phyloP scores from a whole-genome alignment of 2,329 filamentous ascomycete genomes.

The Pyrenochaeta sp. region DNA sequence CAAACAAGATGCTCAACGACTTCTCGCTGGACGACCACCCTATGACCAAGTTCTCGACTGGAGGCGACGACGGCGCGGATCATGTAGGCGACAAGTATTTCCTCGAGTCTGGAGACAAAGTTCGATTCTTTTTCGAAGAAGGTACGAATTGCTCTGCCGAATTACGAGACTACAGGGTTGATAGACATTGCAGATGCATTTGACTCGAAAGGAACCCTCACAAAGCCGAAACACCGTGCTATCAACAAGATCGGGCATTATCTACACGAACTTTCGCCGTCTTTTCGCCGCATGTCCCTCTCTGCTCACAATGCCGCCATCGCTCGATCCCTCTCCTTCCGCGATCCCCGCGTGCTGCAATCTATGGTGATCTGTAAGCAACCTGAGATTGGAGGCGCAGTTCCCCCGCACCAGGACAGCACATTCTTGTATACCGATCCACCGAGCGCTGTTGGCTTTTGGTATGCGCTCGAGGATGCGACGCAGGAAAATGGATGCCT shows the following conservation, averaged over 20 bases:
- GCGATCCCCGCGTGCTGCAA: slow-evolving; percentile 80
- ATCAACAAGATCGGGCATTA: slow-evolving; percentile 74
- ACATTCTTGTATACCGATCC: slow-evolving; percentile 92
- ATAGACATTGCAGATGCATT: slow-evolving; percentile 71
- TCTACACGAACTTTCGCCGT: slow-evolving; percentile 55
- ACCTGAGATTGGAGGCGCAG: slow-evolving; percentile 90
- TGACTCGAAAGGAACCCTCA: slow-evolving; percentile 67
- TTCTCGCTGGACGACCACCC: slow-evolving; percentile 87
- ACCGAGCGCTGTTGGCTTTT: slow-evolving; percentile 91
- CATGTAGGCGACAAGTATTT: slow-evolving; percentile 98
- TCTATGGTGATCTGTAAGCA: slow-evolving; percentile 99
- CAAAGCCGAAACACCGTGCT: slow-evolving; percentile 80
- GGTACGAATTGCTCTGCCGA: slow-evolving; percentile 41
- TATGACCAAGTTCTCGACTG: slow-evolving; percentile 92
- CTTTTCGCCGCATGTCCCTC: slow-evolving; percentile 60
- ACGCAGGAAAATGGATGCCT: slow-evolving; percentile 86
- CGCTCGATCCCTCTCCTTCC: slow-evolving; percentile 74
- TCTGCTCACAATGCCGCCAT: slow-evolving; percentile 67
- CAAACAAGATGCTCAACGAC: slow-evolving; percentile 72
- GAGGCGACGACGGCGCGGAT: slow-evolving; percentile 67
- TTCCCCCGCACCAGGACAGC: slow-evolving; percentile 89
- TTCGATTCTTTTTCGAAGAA: slow-evolving; percentile 97
- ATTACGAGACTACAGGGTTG: not conserved
- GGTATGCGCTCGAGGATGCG: slow-evolving; percentile 96
- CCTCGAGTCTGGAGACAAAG: slow-evolving; percentile 84